Conservation (phyloP, 768 basidiomycete genomes). For the Cyathus striatus region DNA sequence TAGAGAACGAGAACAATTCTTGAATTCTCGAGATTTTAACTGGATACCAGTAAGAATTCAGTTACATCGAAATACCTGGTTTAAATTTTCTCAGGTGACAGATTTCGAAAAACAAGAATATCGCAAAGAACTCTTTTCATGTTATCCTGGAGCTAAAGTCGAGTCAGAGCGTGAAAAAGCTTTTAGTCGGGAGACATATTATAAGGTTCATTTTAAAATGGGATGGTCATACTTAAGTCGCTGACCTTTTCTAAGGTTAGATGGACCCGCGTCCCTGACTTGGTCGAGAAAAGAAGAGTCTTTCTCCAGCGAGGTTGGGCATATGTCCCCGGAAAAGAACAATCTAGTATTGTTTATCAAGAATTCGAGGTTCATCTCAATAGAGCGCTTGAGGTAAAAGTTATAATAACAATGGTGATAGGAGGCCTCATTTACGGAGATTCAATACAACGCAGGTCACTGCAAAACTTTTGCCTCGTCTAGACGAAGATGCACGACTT, state of each 20-base stretch:
- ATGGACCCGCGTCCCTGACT: conserved; percentile 93
- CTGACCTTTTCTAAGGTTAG: conserved; percentile 55
- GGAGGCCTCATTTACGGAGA: too few species aligned
- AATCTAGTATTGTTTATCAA: conserved; percentile 82
- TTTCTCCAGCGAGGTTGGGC: conserved; percentile 79
- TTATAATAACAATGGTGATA: too few species aligned
- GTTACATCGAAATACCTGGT: background rate
- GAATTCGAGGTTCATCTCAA: conserved; percentile 76
- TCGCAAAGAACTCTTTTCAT: conserved; percentile 43
- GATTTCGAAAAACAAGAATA: conserved; percentile 49
- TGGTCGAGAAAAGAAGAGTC: conserved; percentile 79
- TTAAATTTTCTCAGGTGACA: conserved; percentile 34
- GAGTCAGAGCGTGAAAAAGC: conserved; percentile 23
- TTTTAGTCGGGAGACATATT: conserved; percentile 57
- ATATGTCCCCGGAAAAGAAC: conserved; percentile 76
- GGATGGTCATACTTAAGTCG: background rate
- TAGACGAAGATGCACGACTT: conserved; percentile 93
- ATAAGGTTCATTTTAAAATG: conserved; percentile 53
- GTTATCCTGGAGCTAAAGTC: conserved; percentile 33
- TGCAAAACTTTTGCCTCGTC: conserved; percentile 77
- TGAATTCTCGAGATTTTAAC: conserved; percentile 58
- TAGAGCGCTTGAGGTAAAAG: conserved; percentile 68
- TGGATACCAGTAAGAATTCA: conserved; percentile 48
- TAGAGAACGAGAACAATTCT: conserved; percentile 60
- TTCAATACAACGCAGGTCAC: conserved; percentile 56